These are phyloP conservation scores for Pichia eremophila DNA, from an alignment of 805 yeast species.

Conservation along the genomic window DNA sequence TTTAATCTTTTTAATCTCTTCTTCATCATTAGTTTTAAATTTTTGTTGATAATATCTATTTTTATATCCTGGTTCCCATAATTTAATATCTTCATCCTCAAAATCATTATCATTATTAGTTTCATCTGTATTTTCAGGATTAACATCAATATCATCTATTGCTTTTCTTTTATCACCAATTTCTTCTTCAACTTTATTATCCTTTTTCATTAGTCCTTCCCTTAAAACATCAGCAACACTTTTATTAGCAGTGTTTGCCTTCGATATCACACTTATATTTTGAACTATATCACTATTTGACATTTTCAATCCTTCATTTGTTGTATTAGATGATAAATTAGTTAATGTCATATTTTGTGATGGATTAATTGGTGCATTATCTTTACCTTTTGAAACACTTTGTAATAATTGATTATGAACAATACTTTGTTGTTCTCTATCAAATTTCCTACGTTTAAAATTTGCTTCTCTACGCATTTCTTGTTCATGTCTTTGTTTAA, in stretches of 20 bases:
- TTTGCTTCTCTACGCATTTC: constrained; percentile 64
- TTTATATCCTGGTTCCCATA: constrained; percentile 84
- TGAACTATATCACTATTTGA: constrained; percentile 64
- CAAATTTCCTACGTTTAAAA: constrained; percentile 46
- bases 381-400: constrained; percentile 63
- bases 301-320: constrained; percentile 54
- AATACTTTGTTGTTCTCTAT: constrained; percentile 36
- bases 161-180: constrained; percentile 14
- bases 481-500: constrained; percentile 55
- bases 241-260: constrained; percentile 64
- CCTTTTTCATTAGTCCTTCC: constrained; percentile 25
- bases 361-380: constrained; percentile 64
- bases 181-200: constrained; percentile 5
- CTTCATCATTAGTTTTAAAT: constrained; percentile 49
- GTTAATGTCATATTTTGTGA: constrained; percentile 67
- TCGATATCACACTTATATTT: constrained; percentile 49
- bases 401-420: constrained; percentile 35
- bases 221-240: constrained; percentile 57
- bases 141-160: constrained; percentile 13
- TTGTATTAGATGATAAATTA: constrained; percentile 57
- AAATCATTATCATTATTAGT: constrained; percentile 17
- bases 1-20: constrained; percentile 43
- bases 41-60: constrained; percentile 73
- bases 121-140: constrained; percentile 13
- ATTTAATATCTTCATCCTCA: constrained; percentile 20